Conservation (phyloP, 441 rosid species). For the Erodium moschatum region DNA sequence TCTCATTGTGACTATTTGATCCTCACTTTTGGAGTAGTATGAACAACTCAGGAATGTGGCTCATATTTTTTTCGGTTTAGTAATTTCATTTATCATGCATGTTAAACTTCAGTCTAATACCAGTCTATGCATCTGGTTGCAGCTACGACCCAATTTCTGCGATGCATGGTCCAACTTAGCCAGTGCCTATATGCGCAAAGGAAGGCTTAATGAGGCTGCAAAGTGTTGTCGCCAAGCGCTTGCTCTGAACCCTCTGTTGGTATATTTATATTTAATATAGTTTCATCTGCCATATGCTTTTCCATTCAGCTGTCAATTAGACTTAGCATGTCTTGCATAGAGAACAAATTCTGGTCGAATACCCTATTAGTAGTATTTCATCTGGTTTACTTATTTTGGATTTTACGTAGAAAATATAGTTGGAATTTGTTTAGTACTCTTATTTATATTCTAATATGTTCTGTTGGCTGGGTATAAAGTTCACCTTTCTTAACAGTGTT, state of each 20-base stretch:
- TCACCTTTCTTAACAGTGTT: background rate
- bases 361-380: background rate
- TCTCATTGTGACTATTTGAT: background rate
- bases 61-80: background rate
- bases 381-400: background rate
- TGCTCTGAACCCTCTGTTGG: constrained; percentile 79
- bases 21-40: background rate
- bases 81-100: background rate
- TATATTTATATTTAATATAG: constrained; percentile 29
- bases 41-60: background rate
- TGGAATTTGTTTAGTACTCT: background rate
- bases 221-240: constrained; percentile 96
- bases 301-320: background rate
- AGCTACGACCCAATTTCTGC: constrained; percentile 93
- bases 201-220: constrained; percentile 82
- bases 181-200: constrained; percentile 94
- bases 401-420: background rate
- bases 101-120: background rate
- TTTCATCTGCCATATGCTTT: background rate
- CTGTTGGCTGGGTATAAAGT: background rate
- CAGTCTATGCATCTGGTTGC: constrained; percentile 21
- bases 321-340: background rate
- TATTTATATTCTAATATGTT: background rate
- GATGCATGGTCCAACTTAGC: constrained; percentile 99
- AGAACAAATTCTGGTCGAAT: background rate